Conservation (phyloP, 768 basidiomycete genomes). For the Suillus hirtellus region DNA sequence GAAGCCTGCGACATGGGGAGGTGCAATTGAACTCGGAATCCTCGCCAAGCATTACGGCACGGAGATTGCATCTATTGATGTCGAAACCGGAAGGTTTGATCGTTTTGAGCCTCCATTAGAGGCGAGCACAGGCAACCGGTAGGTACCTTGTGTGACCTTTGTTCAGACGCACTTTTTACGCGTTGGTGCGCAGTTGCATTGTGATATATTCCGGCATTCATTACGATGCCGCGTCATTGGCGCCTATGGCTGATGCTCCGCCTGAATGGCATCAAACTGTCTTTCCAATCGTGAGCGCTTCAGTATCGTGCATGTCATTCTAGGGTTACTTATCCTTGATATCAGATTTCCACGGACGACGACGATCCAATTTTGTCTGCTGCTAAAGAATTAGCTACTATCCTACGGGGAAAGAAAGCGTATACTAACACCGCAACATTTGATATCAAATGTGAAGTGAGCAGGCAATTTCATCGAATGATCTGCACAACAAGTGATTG, state of each 20-base stretch:
- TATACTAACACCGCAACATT: slow-evolving; percentile 93
- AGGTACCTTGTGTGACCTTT: neutral
- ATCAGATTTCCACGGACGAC: slow-evolving; percentile 34
- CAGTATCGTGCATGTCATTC: neutral
- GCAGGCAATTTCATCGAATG: slow-evolving; percentile 17
- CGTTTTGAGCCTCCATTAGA: slow-evolving; percentile 62
- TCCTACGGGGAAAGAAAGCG: slow-evolving; percentile 74
- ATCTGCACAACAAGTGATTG: slow-evolving; percentile 10
- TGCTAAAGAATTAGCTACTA: slow-evolving; percentile 68
- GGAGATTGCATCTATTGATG: slow-evolving; percentile 89
- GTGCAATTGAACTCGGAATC: slow-evolving; percentile 90
- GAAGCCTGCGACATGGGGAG: slow-evolving; percentile 86
- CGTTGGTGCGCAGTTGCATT: slow-evolving; percentile 49
- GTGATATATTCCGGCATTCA: slow-evolving; percentile 96
- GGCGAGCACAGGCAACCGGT: slow-evolving; percentile 37
- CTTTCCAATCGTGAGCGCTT: slow-evolving; percentile 57
- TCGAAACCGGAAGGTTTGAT: slow-evolving; percentile 90
- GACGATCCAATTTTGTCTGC: slow-evolving; percentile 61
- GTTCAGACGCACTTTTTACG: neutral
- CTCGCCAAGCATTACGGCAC: slow-evolving; percentile 79
- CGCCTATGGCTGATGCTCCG: slow-evolving; percentile 76
- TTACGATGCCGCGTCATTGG: slow-evolving; percentile 87
- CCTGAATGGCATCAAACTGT: slow-evolving; percentile 88
- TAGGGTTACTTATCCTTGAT: neutral
- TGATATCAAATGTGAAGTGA: slow-evolving; percentile 83